Conservation (phyloP, 306 rosid genomes). For the Morella rubra region DNA sequence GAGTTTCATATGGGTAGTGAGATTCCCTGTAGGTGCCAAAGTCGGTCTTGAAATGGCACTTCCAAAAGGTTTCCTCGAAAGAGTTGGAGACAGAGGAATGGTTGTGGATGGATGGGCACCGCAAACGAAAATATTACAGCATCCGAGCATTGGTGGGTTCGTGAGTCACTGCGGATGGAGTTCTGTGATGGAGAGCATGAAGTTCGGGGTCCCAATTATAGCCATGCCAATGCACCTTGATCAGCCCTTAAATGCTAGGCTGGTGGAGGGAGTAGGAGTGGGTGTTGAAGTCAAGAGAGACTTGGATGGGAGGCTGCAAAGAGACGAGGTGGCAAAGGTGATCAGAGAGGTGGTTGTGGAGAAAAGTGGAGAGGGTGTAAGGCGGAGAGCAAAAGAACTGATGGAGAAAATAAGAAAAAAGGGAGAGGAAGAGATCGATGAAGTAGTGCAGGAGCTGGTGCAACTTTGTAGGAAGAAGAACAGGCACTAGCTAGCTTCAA, state of each 20-base stretch:
- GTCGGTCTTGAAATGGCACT: slow-evolving; percentile 3
- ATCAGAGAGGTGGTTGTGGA: slow-evolving; percentile 19
- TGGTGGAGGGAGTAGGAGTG: slow-evolving; percentile 19
- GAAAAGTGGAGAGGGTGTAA: slow-evolving; percentile 2
- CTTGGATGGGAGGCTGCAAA: not conserved
- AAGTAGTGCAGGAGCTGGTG: not conserved
- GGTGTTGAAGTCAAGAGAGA: slow-evolving; percentile 28
- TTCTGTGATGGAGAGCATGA: slow-evolving; percentile 34
- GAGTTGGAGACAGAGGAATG: slow-evolving; percentile 18
- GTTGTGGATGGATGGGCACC: slow-evolving; percentile 30
- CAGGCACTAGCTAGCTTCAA: too few species aligned
- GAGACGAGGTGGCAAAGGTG: slow-evolving; percentile 13
- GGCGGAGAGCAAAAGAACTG: slow-evolving; percentile 16
- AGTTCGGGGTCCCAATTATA: slow-evolving; percentile 26
- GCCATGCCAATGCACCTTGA: slow-evolving; percentile 29
- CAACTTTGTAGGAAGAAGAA: not conserved
- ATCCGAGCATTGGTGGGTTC: slow-evolving; percentile 27
- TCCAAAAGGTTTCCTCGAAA: slow-evolving; percentile 19
- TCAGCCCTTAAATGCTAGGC: slow-evolving; percentile 25
- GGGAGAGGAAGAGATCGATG: slow-evolving; percentile 21
- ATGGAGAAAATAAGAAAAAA: not conserved
- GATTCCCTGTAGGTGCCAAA: slow-evolving; percentile 16
- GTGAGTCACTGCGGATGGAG: slow-evolving; percentile 44
- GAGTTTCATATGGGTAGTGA: slow-evolving; percentile 29
- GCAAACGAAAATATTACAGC: slow-evolving; percentile 25